phyloP scores from a whole-genome alignment of 345 rosid species.

The Populus ilicifolia region DNA sequence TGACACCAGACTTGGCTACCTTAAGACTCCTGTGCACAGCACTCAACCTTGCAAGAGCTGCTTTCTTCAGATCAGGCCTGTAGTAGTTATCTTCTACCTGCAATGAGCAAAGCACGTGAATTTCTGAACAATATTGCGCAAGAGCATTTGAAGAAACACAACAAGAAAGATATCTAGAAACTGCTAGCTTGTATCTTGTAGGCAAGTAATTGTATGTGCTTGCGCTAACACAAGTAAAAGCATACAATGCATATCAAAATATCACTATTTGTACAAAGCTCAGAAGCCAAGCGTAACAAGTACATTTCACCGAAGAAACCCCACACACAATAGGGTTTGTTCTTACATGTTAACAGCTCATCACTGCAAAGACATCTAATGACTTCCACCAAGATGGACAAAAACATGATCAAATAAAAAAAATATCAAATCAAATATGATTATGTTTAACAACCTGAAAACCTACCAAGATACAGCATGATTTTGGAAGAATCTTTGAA shows the following conservation, averaged over 20 bases:
- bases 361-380: constrained; percentile 22
- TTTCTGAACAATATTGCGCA: not conserved
- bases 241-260: not conserved
- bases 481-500: too few relatives aligned
- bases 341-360: constrained; percentile 48
- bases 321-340: constrained; percentile 13
- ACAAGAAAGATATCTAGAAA: not conserved
- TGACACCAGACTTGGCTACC: constrained; percentile 82
- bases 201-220: not conserved
- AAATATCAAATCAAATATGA: too few relatives aligned
- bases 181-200: not conserved
- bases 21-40: constrained; percentile 72
- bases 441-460: too few relatives aligned
- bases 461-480: too few relatives aligned
- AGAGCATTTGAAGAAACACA: not conserved
- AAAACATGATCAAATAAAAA: too few relatives aligned
- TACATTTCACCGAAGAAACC: constrained; percentile 40
- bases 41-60: constrained; percentile 86
- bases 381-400: not conserved
- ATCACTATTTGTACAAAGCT: constrained; percentile 21
- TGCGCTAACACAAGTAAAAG: not conserved
- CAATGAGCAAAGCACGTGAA: not conserved
- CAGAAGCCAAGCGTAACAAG: constrained; percentile 61
- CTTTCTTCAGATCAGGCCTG: constrained; percentile 84
- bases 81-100: constrained; percentile 82